Evolutionary conservation across 2,329 filamentous ascomycete genomes (phyloP).

Genomic region (Aureobasidium sp.): DNA sequence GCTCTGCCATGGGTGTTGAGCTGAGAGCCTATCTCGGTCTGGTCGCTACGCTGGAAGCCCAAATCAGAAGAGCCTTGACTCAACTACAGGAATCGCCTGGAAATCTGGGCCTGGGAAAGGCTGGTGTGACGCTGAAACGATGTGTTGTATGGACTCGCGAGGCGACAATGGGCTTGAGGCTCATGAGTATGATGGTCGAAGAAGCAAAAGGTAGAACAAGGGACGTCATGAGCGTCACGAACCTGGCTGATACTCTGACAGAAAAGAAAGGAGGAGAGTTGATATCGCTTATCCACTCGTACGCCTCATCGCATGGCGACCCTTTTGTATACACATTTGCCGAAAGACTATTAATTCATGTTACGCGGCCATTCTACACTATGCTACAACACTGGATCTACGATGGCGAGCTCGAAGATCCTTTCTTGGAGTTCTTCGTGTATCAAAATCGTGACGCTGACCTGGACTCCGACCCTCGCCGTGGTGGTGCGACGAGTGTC

Average conservation of each 20-base stretch:
- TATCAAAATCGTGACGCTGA: conserved; percentile 63
- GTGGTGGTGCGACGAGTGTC: conserved; percentile 69
- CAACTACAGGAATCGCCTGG: conserved; percentile 58
- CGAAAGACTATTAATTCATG: conserved; percentile 75
- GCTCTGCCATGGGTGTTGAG: conserved; percentile 78
- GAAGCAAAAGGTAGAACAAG: conserved; percentile 63
- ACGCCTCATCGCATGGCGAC: conserved; percentile 89
- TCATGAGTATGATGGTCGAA: conserved; percentile 92
- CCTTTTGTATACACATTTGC: conserved; percentile 91
- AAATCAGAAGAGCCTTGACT: conserved; percentile 76
- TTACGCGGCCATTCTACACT: conserved; percentile 92
- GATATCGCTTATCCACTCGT: conserved; percentile 87
- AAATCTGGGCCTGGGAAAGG: conserved; percentile 67
- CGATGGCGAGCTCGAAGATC: conserved; percentile 94
- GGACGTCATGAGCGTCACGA: conserved; percentile 1
- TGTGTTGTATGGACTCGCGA: conserved; percentile 97
- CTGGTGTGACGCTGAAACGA: conserved; percentile 86
- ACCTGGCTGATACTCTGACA: conserved; percentile 21
- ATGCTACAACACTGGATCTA: conserved; percentile 97
- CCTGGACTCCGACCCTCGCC: conserved; percentile 35
- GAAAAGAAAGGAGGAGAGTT: conserved; percentile 78
- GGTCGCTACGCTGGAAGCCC: conserved; percentile 84
- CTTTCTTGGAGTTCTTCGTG: conserved; percentile 92
- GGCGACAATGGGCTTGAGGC: conserved; percentile 85
- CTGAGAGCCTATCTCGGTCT: conserved; percentile 83